These are phyloP conservation scores for Mycocentrospora acerina DNA, from an alignment of 2,329 filamentous ascomycete genomes.

Conservation along the genomic window DNA sequence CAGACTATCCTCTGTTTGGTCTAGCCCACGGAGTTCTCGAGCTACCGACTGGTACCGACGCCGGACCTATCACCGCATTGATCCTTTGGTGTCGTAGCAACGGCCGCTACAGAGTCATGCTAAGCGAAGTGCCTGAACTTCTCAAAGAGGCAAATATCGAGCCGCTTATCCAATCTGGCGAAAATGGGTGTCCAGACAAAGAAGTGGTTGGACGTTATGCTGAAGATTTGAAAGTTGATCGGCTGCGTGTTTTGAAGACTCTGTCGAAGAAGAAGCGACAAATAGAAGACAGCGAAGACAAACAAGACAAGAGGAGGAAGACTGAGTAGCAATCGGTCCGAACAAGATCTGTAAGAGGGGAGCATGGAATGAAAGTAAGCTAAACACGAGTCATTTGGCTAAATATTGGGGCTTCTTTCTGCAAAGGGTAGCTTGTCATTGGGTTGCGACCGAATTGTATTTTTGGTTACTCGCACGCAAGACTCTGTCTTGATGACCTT, in stretches of 20 bases:
- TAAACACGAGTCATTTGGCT: too few relatives aligned
- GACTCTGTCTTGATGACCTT: too few relatives aligned
- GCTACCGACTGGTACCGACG: conserved; percentile 14
- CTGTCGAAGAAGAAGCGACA: conserved; percentile 2
- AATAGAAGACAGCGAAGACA: background rate
- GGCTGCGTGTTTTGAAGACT: conserved; percentile 1
- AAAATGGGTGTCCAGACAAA: conserved; percentile 11
- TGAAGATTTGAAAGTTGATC: conserved; percentile 11
- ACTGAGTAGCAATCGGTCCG: background rate
- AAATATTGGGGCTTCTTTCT: too few relatives aligned
- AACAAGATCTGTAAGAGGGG: too few relatives aligned
- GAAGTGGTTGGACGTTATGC: conserved; percentile 4
- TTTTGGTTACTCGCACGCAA: too few relatives aligned
- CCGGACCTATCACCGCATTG: conserved; percentile 16
- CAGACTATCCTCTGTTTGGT: conserved; percentile 21
- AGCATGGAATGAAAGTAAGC: too few relatives aligned
- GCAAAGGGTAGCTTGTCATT: too few relatives aligned
- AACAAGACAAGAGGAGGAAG: conserved; percentile 7
- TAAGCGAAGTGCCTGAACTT: conserved; percentile 11
- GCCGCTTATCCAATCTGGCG: conserved; percentile 8
- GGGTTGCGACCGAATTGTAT: too few relatives aligned
- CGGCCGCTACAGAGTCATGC: background rate
- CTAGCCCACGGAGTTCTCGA: conserved; percentile 13
- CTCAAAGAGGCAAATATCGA: conserved; percentile 7
- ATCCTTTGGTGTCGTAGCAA: conserved; percentile 15